Percentiles rank a stretch among this genome's conserved stretches.
Evolutionary conservation across 78 protist species (phyloP).

Genomic region (Dictyostelium citrinum): DNA sequence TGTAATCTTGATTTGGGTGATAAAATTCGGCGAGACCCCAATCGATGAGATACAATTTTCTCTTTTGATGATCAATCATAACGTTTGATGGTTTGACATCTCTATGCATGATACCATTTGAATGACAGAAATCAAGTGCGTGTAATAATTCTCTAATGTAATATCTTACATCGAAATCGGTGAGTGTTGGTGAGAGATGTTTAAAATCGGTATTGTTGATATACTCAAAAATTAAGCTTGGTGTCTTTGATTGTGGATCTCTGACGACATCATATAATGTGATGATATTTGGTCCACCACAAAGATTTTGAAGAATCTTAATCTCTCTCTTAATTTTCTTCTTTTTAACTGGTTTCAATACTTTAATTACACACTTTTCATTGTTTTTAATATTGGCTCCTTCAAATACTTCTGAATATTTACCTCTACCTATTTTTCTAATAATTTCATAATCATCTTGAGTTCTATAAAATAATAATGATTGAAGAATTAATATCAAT

Average conservation of each 20-base stretch:
- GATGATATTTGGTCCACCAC: conserved; percentile 98
- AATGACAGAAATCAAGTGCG: conserved; percentile 97
- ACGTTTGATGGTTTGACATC: conserved; percentile 97
- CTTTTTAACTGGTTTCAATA: conserved; percentile 93
- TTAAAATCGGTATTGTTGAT: conserved; percentile 97
- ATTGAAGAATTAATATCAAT: too few species aligned
- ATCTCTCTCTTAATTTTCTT: conserved; percentile 98
- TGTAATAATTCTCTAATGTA: conserved; percentile 97
- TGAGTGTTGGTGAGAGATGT: conserved; percentile 95
- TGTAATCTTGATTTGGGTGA: conserved; percentile 96
- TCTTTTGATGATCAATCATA: conserved; percentile 98
- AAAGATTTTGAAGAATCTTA: conserved; percentile 96
- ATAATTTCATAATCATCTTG: conserved; percentile 96
- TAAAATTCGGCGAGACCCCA: conserved; percentile 99
- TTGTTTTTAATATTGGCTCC: conserved; percentile 88
- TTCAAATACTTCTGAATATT: conserved; percentile 99
- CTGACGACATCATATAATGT: conserved; percentile 96
- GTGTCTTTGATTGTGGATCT: conserved; percentile 97
- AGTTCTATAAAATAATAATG: too few species aligned
- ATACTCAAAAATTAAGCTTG: conserved; percentile 95
- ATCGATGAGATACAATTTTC: conserved; percentile 97
- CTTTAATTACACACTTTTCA: conserved; percentile 88
- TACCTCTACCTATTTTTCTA: conserved; percentile 99
- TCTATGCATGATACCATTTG: conserved; percentile 97
- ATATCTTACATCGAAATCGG: conserved; percentile 95